Evolutionary conservation across 2,329 filamentous ascomycete genomes (phyloP), one percentile per base, ranked within the genome.

Genomic region (Phoma sp.): DNA sequence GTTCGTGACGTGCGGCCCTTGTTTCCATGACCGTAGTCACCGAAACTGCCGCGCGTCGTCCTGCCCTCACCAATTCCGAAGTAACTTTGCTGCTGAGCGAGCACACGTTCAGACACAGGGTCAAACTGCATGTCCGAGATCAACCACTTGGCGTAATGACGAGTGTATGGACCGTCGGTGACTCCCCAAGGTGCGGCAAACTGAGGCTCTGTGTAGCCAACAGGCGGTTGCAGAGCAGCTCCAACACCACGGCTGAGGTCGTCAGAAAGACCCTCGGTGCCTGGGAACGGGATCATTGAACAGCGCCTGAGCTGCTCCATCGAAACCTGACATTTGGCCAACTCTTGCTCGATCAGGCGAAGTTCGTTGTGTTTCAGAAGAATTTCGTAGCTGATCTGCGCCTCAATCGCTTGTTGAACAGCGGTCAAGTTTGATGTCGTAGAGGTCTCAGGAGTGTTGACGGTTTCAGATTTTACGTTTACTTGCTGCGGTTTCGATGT

Each of bases 141-240:
- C 63, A 99, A 85, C 95, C 95, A 99, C 80, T 91, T 92, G 72
- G 92, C 88, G 77, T 97, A 97, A 78, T 98, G 95, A 64, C 92
- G 88, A 56, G 92, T 88, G 77, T 98, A 98, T 2, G 95, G 93
- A 10, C 95, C 95, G 67, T 97, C 91, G 14, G 87, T 87, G 51
- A 97, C 91, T 62, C 93, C 93, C 81, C 93, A 96, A 3, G 95
- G 90, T 37, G 95, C 86, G 30, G 93, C 91, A 81, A 90, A 92
- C 67, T 85, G 81, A 54, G 92, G 90, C 62, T 87, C 81, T 56
- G 84, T 81, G 64, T 87, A 86, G 66, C 87, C 87, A 60, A 83
- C 76, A 61, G 80, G 80, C 59, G 83, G 79, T 56, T 84, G 81
- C 59, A 95, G 74, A 59, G 91, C 86, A 61, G 87, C 82, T 17